Conservation (phyloP, 192 early-diverging fungal species). For the Coemansia sp. region DNA sequence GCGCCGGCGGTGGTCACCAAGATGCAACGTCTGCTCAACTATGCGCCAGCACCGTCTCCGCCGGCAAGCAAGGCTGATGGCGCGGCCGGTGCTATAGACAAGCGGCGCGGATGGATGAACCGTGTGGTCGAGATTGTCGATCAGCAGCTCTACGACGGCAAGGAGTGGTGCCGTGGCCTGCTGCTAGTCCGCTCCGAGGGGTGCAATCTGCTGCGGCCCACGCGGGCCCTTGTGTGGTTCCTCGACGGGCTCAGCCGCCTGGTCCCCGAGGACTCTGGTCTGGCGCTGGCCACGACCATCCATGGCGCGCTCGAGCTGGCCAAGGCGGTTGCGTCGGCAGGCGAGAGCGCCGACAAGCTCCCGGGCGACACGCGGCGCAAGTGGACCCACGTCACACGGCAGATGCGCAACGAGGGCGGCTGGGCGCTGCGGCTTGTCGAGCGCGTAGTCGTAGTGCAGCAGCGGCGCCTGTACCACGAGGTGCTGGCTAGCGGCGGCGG, state of each 20-base stretch:
- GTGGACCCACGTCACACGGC: constrained; percentile 24
- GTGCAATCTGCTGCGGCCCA: constrained; percentile 10
- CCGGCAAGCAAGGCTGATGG: too few species aligned
- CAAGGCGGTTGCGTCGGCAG: neutral
- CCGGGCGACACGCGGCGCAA: constrained; percentile 1
- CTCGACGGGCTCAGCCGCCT: constrained; percentile 24
- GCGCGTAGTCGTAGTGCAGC: constrained; percentile 55
- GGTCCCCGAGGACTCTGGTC: constrained; percentile 16
- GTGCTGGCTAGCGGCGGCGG: constrained; percentile 8
- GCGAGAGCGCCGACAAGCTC: neutral
- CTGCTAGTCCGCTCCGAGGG: constrained; percentile 32
- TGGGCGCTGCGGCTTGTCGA: constrained; percentile 68
- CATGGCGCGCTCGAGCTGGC: constrained; percentile 13
- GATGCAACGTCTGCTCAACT: constrained; percentile 24
- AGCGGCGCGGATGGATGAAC: constrained; percentile 66
- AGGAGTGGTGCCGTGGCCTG: constrained; percentile 55
- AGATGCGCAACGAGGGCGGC: constrained; percentile 64
- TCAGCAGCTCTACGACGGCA: constrained; percentile 67
- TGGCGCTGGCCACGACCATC: constrained; percentile 21
- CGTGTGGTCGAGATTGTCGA: constrained; percentile 74
- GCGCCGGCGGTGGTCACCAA: constrained; percentile 18
- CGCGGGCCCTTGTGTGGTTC: constrained; percentile 25
- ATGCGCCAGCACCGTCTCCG: constrained; percentile 4
- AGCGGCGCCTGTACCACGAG: constrained; percentile 60
- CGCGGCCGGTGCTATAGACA: constrained; percentile 6